Base-by-base conservation (phyloP, 2,329 filamentous ascomycete species). In the Nothomitra cinnamomea region DNA sequence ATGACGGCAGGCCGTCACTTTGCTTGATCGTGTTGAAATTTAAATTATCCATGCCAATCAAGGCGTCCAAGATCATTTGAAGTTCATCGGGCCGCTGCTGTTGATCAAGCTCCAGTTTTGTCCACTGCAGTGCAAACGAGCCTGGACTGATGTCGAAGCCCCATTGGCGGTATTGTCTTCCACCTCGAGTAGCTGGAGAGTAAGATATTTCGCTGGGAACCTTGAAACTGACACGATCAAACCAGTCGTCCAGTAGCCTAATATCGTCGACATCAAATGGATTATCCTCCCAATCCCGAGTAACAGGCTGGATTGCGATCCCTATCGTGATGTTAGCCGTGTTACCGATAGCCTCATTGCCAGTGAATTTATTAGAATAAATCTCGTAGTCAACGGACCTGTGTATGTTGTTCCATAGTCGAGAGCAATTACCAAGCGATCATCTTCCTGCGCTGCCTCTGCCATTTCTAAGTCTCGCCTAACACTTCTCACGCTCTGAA, bases 61-160 rank as follows among this genome's bases (percentile, higher is more conserved):
- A 22, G 17, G 41, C 41, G 8, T 3, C 15, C 24, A 45, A 45
- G 41, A 45, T 45, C 41, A 45, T 45, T 22, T 22, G 17, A 45
- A 45, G 41, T 45, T 45, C 41, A 22, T 45, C 41, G 24, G 4
- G 41, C 41, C 41, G 41, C 41, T 45, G 19, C 24, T 45, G 41
- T 45, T 45, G 41, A 10, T 45, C 41, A 45, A 45, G 41, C 41
- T 45, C 41, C 41, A 45, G 41, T 22, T 45, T 45, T 45, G 41
- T 45, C 41, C 41, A 45, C 41, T 22, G 19, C 17, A 45, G 17
- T 3, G 41, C 41, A 22, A 17, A 7, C 5, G 41, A 17, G 41
- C 17, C 17, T 45, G 8, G 10, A 13, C 17, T n/a, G 41, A 45
- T 22, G 15, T 45, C n/a, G 24, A 45, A 22, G 17, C 41, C 41